Evolutionary conservation across 2,329 filamentous ascomycete species (phyloP).

Genomic region (Diaporthe citri): DNA sequence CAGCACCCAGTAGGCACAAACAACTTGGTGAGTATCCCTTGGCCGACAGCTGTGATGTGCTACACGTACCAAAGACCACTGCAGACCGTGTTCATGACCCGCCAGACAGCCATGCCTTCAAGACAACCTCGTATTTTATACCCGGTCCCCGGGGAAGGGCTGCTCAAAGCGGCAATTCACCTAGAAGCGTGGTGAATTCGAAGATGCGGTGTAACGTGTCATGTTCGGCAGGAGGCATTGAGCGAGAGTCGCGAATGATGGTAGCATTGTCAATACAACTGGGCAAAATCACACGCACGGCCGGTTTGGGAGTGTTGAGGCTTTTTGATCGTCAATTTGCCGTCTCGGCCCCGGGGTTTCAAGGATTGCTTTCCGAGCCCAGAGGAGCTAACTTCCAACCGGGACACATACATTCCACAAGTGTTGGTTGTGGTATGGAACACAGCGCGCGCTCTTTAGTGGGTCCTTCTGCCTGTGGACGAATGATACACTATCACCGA

Average conservation of each 20-base stretch:
- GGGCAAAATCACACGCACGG: neutral
- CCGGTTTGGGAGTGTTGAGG: neutral
- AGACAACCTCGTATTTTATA: neutral
- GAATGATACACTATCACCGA: neutral
- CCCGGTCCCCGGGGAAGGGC: neutral
- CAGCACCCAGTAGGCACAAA: neutral
- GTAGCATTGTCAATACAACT: neutral
- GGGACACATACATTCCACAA: neutral
- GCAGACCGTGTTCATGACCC: neutral
- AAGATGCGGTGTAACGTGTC: neutral
- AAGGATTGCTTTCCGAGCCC: neutral
- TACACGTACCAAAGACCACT: neutral
- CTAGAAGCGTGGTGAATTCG: neutral
- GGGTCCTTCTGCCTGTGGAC: neutral
- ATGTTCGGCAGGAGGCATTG: neutral
- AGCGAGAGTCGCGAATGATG: neutral
- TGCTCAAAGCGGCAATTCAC: neutral
- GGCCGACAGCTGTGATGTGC: neutral
- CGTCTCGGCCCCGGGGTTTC: neutral
- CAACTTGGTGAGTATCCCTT: neutral
- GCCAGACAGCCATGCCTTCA: neutral
- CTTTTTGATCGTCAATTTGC: neutral
- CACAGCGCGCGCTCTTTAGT: constrained; percentile 21
- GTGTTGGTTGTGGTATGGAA: neutral
- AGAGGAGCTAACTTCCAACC: neutral